Conservation (phyloP, 2,329 filamentous ascomycete genomes). For the Penicillium sp. region DNA sequence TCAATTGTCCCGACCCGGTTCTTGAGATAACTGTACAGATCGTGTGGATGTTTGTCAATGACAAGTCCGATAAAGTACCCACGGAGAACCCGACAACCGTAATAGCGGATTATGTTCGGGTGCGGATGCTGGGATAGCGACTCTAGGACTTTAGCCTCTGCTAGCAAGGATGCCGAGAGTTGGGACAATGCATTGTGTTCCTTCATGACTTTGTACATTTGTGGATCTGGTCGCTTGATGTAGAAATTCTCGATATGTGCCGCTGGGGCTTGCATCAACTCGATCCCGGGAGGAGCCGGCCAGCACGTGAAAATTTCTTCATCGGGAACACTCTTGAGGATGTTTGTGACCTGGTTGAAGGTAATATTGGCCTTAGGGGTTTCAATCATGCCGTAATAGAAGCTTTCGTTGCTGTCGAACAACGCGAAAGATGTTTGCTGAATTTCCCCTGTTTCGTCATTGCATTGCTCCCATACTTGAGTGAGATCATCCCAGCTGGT, state of each 20-base stretch:
- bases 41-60: constrained; percentile 17
- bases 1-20: neutral
- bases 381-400: neutral
- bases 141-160: constrained; percentile 17
- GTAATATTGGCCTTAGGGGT: neutral
- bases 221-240: neutral
- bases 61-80: constrained; percentile 20
- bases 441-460: neutral
- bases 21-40: constrained; percentile 2
- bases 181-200: neutral
- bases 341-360: neutral
- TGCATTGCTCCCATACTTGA: neutral
- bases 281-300: neutral
- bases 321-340: neutral
- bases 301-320: neutral
- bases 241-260: neutral
- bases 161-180: neutral
- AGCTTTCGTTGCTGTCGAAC: neutral
- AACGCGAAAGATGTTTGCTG: neutral
- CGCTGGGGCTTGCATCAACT: neutral
- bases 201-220: neutral
- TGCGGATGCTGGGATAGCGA: constrained; percentile 23
- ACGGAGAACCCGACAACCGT: constrained; percentile 18
- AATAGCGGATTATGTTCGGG: constrained; percentile 27
- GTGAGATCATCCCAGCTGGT: neutral